These are phyloP conservation scores for Eutrema heterophyllum DNA, from an alignment of 345 rosid genomes.

Conservation along the genomic window DNA sequence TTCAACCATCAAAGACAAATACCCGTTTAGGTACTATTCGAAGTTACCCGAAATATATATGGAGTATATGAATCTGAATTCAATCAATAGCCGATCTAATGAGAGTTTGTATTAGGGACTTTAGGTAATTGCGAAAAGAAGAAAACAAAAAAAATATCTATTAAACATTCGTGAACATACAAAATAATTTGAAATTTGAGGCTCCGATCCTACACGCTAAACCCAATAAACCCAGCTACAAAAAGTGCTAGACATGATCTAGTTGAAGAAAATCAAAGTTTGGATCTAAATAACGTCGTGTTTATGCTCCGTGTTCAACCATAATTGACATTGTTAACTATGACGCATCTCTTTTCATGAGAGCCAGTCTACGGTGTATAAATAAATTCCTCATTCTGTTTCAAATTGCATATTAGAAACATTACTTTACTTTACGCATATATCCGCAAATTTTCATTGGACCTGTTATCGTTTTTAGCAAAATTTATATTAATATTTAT, in stretches of 20 bases:
- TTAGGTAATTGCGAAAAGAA: too few species aligned
- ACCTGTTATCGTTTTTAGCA: neutral
- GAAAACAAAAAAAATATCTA: too few species aligned
- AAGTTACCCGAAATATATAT: too few species aligned
- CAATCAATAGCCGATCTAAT: too few species aligned
- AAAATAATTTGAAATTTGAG: too few species aligned
- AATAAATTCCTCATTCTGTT: neutral
- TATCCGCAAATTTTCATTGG: conserved; percentile 12
- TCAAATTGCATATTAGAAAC: neutral
- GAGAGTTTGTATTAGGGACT: too few species aligned
- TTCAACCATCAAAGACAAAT: too few species aligned
- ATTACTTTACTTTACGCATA: neutral
- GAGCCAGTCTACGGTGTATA: neutral
- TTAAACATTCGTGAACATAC: too few species aligned
- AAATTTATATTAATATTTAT: neutral
- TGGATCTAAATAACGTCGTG: neutral
- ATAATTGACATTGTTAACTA: neutral
- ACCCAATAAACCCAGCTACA: neutral
- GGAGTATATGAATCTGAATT: too few species aligned
- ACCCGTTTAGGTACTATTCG: too few species aligned
- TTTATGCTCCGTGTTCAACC: neutral
- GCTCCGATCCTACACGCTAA: neutral
- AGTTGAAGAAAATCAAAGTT: neutral
- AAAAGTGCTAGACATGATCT: neutral
- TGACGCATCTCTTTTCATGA: neutral